Base-by-base conservation (phyloP, 2,329 filamentous ascomycete species). In the Sporothrix euskadiensis region DNA sequence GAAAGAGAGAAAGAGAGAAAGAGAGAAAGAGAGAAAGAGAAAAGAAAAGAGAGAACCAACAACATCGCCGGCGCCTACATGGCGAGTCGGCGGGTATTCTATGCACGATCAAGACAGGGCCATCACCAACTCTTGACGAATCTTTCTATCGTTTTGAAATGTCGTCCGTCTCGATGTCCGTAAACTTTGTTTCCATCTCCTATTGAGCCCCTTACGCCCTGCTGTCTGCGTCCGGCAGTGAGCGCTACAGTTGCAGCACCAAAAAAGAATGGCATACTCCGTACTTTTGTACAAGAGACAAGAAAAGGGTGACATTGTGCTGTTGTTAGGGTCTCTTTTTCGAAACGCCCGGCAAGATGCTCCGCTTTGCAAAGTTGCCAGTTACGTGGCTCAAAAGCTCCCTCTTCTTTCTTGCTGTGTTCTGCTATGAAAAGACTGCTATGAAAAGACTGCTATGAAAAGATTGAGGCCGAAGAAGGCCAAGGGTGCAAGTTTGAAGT, bases 221-320 rank as follows among this genome's bases (percentile, higher is more conserved):
- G 57, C 57, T 63, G 57, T 32, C 35, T 63, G 57, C 57, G 35
- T 63, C 32, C 57, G 57, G 57, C 57, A 39, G 57, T 41, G 57
- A 63, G 57, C 16, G 16, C 22, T 3, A 35, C 44, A 6, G 56
- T 35, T 41, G 57, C 35, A 63, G 19, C 35, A 22, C 57, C 57
- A 22, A n/a, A 26, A 26, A 56, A 57, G 35, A 35, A 35, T 1
- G 8, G 35, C 35, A 35, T 4, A 35, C 26, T 26, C 2, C 26
- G 26, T 26, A 26, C 26, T 1, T 1, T 26, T 2, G 26, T 26
- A 26, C 35, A 35, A 35, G 16, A n/a, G 22, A 30, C 22, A 4
- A 41, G 32, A 63, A 1, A 22, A 61, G 30, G 56, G 57, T 61
- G 30, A 9, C 57, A 61, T 61, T 61, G 6, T 39, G 12, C 32